Evolutionary conservation across 225 moss, liverwort and hornwort species (phyloP).

Genomic region (Climacium dendroides): DNA sequence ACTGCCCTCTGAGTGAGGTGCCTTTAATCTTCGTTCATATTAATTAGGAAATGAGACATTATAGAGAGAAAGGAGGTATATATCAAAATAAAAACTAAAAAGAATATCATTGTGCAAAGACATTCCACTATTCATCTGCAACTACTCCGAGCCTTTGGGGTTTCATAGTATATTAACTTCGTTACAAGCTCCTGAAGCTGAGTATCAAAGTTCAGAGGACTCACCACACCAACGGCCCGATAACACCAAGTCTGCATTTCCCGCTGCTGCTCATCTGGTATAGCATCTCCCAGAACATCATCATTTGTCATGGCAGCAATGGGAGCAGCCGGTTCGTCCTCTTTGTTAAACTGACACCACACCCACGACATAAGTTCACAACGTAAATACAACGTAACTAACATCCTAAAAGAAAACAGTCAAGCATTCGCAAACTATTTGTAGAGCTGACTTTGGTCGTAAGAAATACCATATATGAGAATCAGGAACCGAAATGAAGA

Average conservation of each 20-base stretch:
- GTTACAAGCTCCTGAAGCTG: not conserved
- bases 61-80: not conserved
- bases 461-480: not conserved
- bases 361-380: not conserved
- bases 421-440: not conserved
- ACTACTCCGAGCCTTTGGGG: not conserved
- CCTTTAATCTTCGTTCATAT: not conserved
- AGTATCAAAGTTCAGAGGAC: not conserved
- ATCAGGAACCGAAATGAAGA: not conserved
- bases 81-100: not conserved
- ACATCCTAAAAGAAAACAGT: not conserved
- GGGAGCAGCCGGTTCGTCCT: conserved; percentile 39
- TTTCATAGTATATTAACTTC: not conserved
- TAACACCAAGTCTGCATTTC: conserved; percentile 87
- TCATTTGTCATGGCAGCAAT: conserved; percentile 74
- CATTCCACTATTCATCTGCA: not conserved
- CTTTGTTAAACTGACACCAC: conserved; percentile 39
- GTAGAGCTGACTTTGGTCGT: not conserved
- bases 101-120: not conserved
- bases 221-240: conserved; percentile 57
- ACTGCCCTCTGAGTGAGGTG: not conserved
- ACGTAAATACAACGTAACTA: not conserved
- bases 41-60: not conserved
- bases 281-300: conserved; percentile 88
- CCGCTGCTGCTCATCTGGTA: conserved; percentile 87